Base-by-base conservation (phyloP, 257 asterid genomes). In the Solanum tarapatanum region DNA sequence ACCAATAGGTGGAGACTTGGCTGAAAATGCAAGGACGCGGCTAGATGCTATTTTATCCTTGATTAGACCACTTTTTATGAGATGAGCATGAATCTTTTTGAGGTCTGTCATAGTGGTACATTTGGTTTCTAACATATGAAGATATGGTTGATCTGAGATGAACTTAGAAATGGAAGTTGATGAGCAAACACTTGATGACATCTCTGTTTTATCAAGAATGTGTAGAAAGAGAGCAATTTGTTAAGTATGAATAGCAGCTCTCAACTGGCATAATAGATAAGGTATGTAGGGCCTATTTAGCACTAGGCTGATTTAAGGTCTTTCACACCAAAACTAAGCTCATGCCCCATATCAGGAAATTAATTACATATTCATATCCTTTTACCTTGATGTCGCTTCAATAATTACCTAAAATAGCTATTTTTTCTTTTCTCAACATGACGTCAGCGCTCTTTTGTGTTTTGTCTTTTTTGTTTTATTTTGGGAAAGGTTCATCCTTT, bases 151-250 rank as follows among this genome's bases (percentile, higher is more conserved):
- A 90, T 91, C 91, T 83, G 92, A 93, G 92, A 93, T 94, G 93
- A 94, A 93, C 88, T 92, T 93, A 90, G 96, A 91, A 85, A 93
- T 91, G 93, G 95, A 92, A 93, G 91, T 84, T 93, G 98, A 93
- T 88, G 93, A 94, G 92, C 93, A 92, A 60, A 92, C 91, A 94
- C 94, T 93, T 94, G 91, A 86, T 91, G 89, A 90, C 98, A 95
- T 93, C 89, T 91, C 85, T 64, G 58, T 84, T 21, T 68, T 62
- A 60, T 84, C 26, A 84, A 62, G 39, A 60, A 41, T 64, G 62
- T 35, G 39, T 1, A 7, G 76, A 70, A 70, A 70, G 45, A 73
- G 80, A 33, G 45, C 4, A 32, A 73, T 33, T 73, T 33, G 45
- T 9, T 8, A 32, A 68, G 75, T 32, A 16, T 17, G 24, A 72